These are phyloP conservation scores for Lathyrus sativus DNA, from an alignment of 306 rosid species.

Conservation along the genomic window DNA sequence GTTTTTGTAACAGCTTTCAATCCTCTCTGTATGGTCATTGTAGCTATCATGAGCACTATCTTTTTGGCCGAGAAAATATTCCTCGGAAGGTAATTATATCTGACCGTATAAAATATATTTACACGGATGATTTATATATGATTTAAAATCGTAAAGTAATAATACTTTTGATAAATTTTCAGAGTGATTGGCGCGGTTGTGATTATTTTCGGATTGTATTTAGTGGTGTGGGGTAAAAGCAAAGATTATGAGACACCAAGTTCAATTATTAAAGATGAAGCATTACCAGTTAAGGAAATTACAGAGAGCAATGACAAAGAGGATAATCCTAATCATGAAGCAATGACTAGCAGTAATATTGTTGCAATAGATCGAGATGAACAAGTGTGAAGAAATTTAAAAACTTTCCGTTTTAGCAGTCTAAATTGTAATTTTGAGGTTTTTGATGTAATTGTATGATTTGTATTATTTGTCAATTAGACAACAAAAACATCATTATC, in stretches of 20 bases:
- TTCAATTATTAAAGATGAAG: conserved; percentile 37
- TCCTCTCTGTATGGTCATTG: conserved; percentile 85
- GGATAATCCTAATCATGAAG: conserved; percentile 39
- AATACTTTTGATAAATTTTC: conserved; percentile 34
- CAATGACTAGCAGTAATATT: conserved; percentile 35
- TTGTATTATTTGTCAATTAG: conserved; percentile 24
- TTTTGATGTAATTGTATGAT: conserved; percentile 17
- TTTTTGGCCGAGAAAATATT: conserved; percentile 60
- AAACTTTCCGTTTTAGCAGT: neutral
- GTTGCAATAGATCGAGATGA: conserved; percentile 17
- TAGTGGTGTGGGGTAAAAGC: conserved; percentile 91
- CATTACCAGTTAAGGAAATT: conserved; percentile 37
- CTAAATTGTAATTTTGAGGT: conserved; percentile 22
- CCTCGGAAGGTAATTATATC: conserved; percentile 75
- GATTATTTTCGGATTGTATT: conserved; percentile 66
- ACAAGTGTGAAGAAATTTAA: conserved; percentile 10
- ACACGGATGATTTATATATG: neutral
- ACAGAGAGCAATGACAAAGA: conserved; percentile 38
- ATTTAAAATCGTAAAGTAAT: neutral
- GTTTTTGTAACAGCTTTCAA: conserved; percentile 87
- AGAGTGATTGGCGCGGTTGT: conserved; percentile 78
- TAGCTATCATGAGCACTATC: conserved; percentile 76
- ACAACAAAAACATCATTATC: conserved; percentile 21
- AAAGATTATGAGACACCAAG: conserved; percentile 52
- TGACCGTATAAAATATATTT: neutral